Evolutionary conservation across 163 green algal genomes (phyloP), one percentile per base, ranked within the genome.

Genomic region (Volvox carteri): DNA sequence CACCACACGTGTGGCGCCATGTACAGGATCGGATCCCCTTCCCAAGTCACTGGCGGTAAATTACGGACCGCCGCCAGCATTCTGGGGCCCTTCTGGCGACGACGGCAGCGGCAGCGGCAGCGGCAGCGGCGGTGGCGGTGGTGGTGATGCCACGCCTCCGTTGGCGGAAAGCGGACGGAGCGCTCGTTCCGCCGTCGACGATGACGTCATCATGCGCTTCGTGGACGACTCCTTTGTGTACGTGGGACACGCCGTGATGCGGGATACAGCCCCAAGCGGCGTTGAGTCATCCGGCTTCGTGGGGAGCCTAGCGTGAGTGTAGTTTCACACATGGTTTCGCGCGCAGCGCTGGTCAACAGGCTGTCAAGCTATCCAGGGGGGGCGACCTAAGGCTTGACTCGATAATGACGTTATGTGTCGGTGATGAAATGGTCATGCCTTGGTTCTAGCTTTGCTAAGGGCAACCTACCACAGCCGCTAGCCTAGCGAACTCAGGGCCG

Each of bases 181-280:
- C 56, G 56, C 56, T 19, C 19, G 30, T 5, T 14, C 14, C 16
- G 56, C 5, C 9, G 56, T 23, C 56, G 56, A n/a, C 56, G 70
- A 78, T 5, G 39, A 78, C 6, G 70, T 78, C 18, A 42, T 52
- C 2, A 56, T 18, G 30, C 80, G 65, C 21, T 87, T 73, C 62
- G 46, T 30, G 1, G 30, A 2, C 2, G 80, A 87, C 23, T 62
- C 62, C 0, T 87, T 79, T 18, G 65, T 78, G 30, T 87, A 87
- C 21, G 62, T 70, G 33, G 80, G 80, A 0, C 44, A 70, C 35
- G 65, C 35, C 2, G 12, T 21, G 16, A 25, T 56, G 12, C 19
- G 1, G 3, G 65, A 79, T 2, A 37, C 19, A 23, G 80, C 41
- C 25, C 80, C 80, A 3, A 54, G 2, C 1, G 80, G 80, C 0